Base-by-base conservation (phyloP, 1,139 yeast species). In the Pneumocystis murina region DNA sequence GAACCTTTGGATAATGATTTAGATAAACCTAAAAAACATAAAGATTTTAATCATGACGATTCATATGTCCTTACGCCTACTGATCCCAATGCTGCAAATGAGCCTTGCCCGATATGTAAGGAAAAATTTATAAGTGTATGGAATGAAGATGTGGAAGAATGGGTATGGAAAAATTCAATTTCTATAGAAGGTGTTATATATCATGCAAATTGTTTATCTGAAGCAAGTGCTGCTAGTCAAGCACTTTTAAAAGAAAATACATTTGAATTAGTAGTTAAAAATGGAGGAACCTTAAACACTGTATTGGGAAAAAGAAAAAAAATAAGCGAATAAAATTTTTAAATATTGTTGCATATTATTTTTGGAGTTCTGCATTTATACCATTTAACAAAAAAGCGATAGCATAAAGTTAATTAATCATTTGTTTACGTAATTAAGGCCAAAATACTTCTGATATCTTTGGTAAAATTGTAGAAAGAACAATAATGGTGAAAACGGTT, bases 131-230 rank as follows among this genome's bases (percentile, higher is more conserved):
- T 81, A 67, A 91, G 95, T 6, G 83, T 84, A 8, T 92, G 89
- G 79, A 87, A 87, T 72, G 97, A 90, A 71, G 91, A 87, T 63
- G 77, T 84, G 4, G 97, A 96, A 59, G 97, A 91, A 72, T 94
- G 98, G 98, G 84, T 91, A 58, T 92, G 97, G 97, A 81, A 79
- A 69, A 85, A 87, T 72, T 89, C 96, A 60, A 80, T 88, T 38
- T 79, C 79, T 66, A 82, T 80, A 8, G 81, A 84, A n/a, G 86
- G 85, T 8, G 85, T 83, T 68, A 82, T 87, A 60, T 87, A 86
- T 72, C 98, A 94, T 76, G 86, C 87, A 57, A 78, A 84, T 1
- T 94, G 99, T 73, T 86, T 80, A 72, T 79, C 83, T 59, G 97
- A 91, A 71, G 83, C 95, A 16, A 81, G 36, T 14, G 66, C 39